Evolutionary conservation across 352 stramenopile genomes (phyloP).

Genomic region (Phytophthora idaei): DNA sequence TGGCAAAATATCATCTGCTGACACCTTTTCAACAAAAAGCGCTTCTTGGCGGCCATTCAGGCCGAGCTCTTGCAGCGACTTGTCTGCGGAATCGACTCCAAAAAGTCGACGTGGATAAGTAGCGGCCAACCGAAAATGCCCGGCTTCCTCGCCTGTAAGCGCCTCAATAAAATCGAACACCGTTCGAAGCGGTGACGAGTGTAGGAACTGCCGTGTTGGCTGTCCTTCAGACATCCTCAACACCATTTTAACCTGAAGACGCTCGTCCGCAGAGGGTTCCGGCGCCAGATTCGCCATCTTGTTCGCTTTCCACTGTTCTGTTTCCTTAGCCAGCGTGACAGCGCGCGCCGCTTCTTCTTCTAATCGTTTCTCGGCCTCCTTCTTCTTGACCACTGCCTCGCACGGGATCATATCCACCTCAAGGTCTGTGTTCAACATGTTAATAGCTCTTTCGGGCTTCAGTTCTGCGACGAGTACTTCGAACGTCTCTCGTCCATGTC

Average conservation of each 20-base stretch:
- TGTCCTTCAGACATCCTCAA: constrained; percentile 61
- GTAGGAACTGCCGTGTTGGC: constrained; percentile 51
- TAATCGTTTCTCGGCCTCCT: constrained; percentile 40
- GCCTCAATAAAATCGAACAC: constrained; percentile 67
- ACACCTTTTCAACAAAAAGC: constrained; percentile 66
- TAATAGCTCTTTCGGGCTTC: constrained; percentile 60
- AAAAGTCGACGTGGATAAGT: constrained; percentile 74
- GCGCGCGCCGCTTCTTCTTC: constrained; percentile 45
- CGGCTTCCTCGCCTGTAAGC: constrained; percentile 48
- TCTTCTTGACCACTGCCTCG: constrained; percentile 51
- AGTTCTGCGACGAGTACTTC: constrained; percentile 69
- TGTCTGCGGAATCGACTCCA: constrained; percentile 35
- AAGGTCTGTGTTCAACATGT: constrained; percentile 83
- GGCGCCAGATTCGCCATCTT: constrained; percentile 37
- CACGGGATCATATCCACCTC: constrained; percentile 81
- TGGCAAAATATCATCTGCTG: constrained; percentile 7
- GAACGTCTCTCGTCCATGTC: constrained; percentile 80
- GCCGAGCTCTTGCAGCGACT: constrained; percentile 56
- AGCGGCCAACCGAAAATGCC: constrained; percentile 54
- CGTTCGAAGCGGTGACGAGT: constrained; percentile 32
- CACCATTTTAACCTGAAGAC: constrained; percentile 49
- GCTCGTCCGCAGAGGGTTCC: constrained; percentile 51
- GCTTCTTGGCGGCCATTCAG: constrained; percentile 65
- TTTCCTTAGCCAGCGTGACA: constrained; percentile 33
- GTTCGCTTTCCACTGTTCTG: constrained; percentile 49